These are phyloP conservation scores for Dactylellina sp. DNA, from an alignment of 2,329 filamentous ascomycete species.

Conservation along the genomic window DNA sequence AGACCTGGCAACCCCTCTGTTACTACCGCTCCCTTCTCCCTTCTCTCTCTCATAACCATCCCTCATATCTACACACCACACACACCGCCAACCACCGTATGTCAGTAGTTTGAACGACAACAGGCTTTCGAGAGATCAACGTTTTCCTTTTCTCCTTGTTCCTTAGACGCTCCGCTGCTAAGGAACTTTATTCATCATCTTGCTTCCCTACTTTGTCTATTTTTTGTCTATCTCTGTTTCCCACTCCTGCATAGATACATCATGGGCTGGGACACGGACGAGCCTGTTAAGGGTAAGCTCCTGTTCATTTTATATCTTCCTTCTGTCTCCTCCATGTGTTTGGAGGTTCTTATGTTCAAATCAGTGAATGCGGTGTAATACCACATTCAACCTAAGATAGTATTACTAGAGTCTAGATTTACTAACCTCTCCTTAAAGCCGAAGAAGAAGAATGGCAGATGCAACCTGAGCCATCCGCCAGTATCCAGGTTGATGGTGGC, in stretches of 20 bases:
- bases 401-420: background rate
- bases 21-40: background rate
- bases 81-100: background rate
- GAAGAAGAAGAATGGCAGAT: slow-evolving; percentile 28
- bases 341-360: background rate
- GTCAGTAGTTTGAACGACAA: slow-evolving; percentile 1
- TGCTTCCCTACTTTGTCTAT: background rate
- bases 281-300: slow-evolving; percentile 26
- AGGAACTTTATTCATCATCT: slow-evolving; percentile 1
- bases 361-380: background rate
- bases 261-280: slow-evolving; percentile 19
- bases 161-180: background rate
- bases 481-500: background rate
- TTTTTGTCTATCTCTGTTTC: background rate
- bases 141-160: background rate
- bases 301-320: background rate
- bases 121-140: slow-evolving; percentile 1
- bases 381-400: background rate
- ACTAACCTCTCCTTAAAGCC: background rate
- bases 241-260: background rate
- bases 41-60: background rate
- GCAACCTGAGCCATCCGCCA: slow-evolving; percentile 27
- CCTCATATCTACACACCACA: background rate
- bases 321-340: background rate
- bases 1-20: background rate